A percentile compares a stretch with the other conserved stretches of the same genome.
These are phyloP conservation scores for Cladosporium sp. DNA, from an alignment of 2,329 filamentous ascomycete genomes.

Conservation along the genomic window DNA sequence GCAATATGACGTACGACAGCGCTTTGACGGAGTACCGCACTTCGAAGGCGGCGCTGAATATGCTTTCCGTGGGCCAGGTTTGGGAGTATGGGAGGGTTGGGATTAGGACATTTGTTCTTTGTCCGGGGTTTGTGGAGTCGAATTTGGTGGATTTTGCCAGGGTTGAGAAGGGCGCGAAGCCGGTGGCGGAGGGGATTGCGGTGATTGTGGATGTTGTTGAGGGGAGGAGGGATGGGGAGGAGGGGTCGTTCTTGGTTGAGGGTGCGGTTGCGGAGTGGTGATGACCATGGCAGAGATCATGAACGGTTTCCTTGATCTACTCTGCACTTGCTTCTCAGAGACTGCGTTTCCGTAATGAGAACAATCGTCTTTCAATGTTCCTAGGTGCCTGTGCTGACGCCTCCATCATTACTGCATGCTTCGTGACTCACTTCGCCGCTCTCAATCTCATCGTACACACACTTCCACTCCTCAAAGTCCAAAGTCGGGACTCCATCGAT, in stretches of 20 bases:
- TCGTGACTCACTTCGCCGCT: too few relatives aligned
- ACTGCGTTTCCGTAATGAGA: too few relatives aligned
- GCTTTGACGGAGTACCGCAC: constrained; percentile 30
- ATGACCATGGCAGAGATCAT: not conserved
- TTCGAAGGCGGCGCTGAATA: constrained; percentile 38
- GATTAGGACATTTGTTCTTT: constrained; percentile 37
- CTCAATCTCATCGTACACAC: not conserved
- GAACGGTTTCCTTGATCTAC: too few relatives aligned
- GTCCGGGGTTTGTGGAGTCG: constrained; percentile 36
- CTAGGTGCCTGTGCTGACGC: too few relatives aligned
- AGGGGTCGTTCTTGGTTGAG: constrained; percentile 25
- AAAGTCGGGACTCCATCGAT: constrained; percentile 12
- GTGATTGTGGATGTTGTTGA: constrained; percentile 35
- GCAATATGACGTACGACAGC: constrained; percentile 27
- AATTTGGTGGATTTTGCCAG: constrained; percentile 23
- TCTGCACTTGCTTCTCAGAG: too few relatives aligned
- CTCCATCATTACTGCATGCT: too few relatives aligned
- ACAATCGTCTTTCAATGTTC: too few relatives aligned
- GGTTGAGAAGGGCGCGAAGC: constrained; percentile 30
- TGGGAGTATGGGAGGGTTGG: constrained; percentile 24
- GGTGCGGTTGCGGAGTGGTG: constrained; percentile 2
- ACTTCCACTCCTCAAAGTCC: constrained; percentile 4
- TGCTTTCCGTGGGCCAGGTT: constrained; percentile 32
- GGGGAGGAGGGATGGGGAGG: constrained; percentile 33
- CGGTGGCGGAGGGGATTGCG: too few relatives aligned